These are phyloP conservation scores for Ceratobasidium theobromae DNA, from an alignment of 1,284 basidiomycete genomes.

Conservation along the genomic window DNA sequence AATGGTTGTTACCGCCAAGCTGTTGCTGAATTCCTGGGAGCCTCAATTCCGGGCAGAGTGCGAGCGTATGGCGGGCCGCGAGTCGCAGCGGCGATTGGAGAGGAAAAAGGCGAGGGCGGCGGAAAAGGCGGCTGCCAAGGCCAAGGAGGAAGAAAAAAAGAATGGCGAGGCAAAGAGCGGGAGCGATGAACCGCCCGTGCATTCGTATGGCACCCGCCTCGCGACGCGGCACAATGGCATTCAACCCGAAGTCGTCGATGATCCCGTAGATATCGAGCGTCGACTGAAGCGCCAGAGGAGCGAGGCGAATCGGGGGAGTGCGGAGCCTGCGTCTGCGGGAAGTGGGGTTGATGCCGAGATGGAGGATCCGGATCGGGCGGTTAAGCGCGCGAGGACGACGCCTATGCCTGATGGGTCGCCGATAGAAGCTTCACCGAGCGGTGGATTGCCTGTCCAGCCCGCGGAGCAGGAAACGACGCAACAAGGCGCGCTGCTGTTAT, in stretches of 20 bases:
- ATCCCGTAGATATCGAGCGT: slow-evolving; percentile 69
- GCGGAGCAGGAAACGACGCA: neutral
- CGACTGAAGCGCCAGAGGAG: slow-evolving; percentile 67
- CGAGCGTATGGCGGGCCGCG: slow-evolving; percentile 81
- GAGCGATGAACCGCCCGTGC: slow-evolving; percentile 38
- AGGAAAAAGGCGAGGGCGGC: slow-evolving; percentile 55
- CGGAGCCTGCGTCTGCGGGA: slow-evolving; percentile 32
- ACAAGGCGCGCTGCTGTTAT: neutral
- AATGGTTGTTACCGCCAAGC: slow-evolving; percentile 84
- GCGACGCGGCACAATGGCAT: slow-evolving; percentile 72
- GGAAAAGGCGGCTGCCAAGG: slow-evolving; percentile 51
- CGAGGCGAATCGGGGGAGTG: slow-evolving; percentile 51
- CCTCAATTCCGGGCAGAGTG: slow-evolving; percentile 80
- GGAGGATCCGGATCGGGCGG: slow-evolving; percentile 42
- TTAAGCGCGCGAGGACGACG: slow-evolving; percentile 57
- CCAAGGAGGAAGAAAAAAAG: slow-evolving; percentile 35
- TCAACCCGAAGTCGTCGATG: slow-evolving; percentile 65
- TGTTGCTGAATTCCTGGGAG: slow-evolving; percentile 90
- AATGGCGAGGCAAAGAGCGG: slow-evolving; percentile 40
- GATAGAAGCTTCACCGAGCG: neutral
- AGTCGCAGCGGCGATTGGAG: slow-evolving; percentile 67
- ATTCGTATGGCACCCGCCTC: slow-evolving; percentile 53
- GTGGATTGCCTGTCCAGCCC: neutral
- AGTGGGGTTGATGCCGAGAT: slow-evolving; percentile 38
- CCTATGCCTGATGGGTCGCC: slow-evolving; percentile 41